Evolutionary conservation across 2,329 filamentous ascomycete genomes (phyloP), one percentile per base, ranked within the genome.

Genomic region (Aspergillus texensis): DNA sequence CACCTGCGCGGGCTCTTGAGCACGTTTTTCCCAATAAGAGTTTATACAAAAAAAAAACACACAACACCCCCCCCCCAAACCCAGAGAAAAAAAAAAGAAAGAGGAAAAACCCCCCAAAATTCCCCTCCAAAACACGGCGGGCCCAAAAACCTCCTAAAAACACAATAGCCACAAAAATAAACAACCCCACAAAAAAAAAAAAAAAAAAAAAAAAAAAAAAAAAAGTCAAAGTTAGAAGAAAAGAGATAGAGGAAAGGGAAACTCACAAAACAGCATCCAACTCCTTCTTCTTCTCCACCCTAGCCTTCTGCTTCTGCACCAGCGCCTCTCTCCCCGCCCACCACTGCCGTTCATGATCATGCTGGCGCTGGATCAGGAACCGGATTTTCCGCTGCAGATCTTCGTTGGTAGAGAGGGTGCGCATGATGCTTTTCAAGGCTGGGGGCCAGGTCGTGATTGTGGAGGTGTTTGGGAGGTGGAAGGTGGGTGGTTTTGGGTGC

Each of bases 291-390:
- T 84, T 84, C 62, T 84, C 83, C 4, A 77, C 79, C 62, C 86
- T 78, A 1, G 79, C 76, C n/a, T 71, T 75, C 62, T 88, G 86
- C 62, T 83, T 84, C 36, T 80, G 75, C 6, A 86, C 70, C 28
- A 89, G 72, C 8, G 80, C 83, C 62, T 84, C 74, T 2, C 86
- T 81, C 1, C 82, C 83, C 30, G 79, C 74, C 78, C 83, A 87
- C 84, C 89, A 91, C 67, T 86, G 83, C 67, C 82, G 82, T 67
- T 91, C 87, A 68, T 90, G 85, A 46, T 83, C 81, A 69, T 88
- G 84, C 73, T 91, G 88, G 48, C 86, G 83, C 60, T 82, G 82
- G 64, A 91, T 89, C 75, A 91, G 81, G 77, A 88, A 74, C 24
- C 80, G 79, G 65, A 86, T 81, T 12, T 80, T 79, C 19, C 75